These are phyloP conservation scores for Chalciporus sphaerocephalus DNA, from an alignment of 768 basidiomycete genomes.

Conservation along the genomic window DNA sequence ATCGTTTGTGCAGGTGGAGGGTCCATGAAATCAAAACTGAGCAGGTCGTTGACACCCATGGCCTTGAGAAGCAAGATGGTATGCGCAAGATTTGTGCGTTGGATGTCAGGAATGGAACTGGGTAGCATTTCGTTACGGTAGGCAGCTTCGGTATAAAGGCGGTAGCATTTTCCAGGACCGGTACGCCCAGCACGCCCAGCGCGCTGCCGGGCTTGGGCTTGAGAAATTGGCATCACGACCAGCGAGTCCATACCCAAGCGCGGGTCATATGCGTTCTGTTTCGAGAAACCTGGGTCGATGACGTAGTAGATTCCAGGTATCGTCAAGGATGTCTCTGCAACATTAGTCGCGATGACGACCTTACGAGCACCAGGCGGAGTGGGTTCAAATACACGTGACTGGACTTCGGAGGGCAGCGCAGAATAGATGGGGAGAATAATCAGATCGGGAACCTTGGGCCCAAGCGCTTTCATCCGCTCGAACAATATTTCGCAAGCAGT, in stretches of 20 bases:
- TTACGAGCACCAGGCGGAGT: slow-evolving; percentile 98
- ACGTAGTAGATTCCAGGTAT: slow-evolving; percentile 99
- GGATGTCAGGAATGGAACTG: slow-evolving; percentile 96
- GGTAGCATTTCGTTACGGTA: slow-evolving; percentile 99
- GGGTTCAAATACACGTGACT: slow-evolving; percentile 96
- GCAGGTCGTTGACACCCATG: slow-evolving; percentile 97
- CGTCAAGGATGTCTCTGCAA: slow-evolving; percentile 96
- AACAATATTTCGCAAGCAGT: slow-evolving; percentile 95
- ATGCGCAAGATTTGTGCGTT: slow-evolving; percentile 85
- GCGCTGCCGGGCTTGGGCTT: slow-evolving; percentile 94
- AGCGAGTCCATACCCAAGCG: slow-evolving; percentile 97
- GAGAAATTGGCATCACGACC: slow-evolving; percentile 97
- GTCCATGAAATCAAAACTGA: slow-evolving; percentile 99
- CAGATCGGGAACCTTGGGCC: slow-evolving; percentile 97
- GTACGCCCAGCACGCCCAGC: slow-evolving; percentile 96
- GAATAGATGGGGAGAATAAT: slow-evolving; percentile 98
- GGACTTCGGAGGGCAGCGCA: slow-evolving; percentile 95
- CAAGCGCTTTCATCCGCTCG: slow-evolving; percentile 98
- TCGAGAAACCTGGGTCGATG: slow-evolving; percentile 96
- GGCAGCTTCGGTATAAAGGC: slow-evolving; percentile 95
- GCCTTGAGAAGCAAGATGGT: slow-evolving; percentile 96
- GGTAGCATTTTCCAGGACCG: slow-evolving; percentile 97
- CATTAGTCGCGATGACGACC: slow-evolving; percentile 99
- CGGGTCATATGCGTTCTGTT: slow-evolving; percentile 98
- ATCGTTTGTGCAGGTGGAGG: slow-evolving; percentile 96